Evolutionary conservation across 2,329 filamentous ascomycete genomes (phyloP).

Genomic region (Calonectria naviculata): DNA sequence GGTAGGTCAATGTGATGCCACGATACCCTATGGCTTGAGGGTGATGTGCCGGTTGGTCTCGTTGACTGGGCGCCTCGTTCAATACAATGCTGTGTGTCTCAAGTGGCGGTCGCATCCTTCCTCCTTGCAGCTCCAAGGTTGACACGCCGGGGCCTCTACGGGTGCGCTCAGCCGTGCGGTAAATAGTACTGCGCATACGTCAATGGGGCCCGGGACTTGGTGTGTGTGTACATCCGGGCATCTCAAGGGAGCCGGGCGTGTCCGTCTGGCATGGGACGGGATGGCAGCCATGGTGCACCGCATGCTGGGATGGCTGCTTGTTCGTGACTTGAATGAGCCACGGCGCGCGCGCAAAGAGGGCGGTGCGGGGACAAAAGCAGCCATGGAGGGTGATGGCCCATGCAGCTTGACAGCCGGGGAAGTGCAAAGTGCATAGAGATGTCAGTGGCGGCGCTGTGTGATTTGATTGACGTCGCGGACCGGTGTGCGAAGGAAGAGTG

Average conservation of each 20-base stretch:
- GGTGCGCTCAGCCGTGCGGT: not conserved
- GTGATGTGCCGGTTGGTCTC: not conserved
- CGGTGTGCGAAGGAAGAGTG: not conserved
- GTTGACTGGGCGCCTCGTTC: not conserved
- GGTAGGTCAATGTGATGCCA: not conserved
- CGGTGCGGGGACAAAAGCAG: not conserved
- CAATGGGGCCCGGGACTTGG: not conserved
- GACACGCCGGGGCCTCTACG: too few relatives aligned
- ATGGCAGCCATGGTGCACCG: too few relatives aligned
- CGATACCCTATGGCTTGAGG: not conserved
- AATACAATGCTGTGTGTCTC: not conserved
- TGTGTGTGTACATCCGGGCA: not conserved
- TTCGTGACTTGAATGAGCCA: not conserved
- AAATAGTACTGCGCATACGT: too few relatives aligned
- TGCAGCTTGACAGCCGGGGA: not conserved
- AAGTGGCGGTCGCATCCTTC: not conserved
- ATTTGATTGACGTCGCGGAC: not conserved
- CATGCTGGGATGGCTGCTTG: too few relatives aligned
- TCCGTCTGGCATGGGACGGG: not conserved
- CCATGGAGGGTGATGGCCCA: not conserved
- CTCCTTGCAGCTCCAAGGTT: not conserved
- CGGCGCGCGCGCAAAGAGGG: not conserved
- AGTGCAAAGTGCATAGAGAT: not conserved
- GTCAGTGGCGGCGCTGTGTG: not conserved
- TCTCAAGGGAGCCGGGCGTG: not conserved